Base-by-base conservation (phyloP, 192 early-diverging fungal species). In the Coemansia sp. region DNA sequence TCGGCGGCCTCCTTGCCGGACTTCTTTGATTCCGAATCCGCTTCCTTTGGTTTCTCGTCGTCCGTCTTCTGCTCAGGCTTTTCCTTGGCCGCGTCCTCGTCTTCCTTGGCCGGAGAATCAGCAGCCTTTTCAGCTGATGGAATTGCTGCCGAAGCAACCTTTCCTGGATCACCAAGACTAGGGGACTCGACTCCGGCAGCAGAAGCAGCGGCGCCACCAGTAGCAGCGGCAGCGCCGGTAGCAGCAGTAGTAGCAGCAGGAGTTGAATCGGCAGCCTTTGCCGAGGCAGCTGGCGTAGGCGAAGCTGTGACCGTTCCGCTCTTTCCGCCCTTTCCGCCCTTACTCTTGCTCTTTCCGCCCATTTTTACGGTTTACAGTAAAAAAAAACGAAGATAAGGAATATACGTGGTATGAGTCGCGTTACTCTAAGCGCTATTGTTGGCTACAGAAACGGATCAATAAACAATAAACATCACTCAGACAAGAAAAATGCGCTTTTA, bases 331-430 rank as follows among this genome's bases (percentile, higher is more conserved):
- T 75, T 75, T 33, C 60, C 59, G 46, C 59, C 61, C 61, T 75
- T 75, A 54, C 48, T 53, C 43, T 75, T 75, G 52, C 69, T 75
- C 55, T 57, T 57, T 57, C 55, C 55, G 29, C 22, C 73, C 73
- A 75, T 75, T 20, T 19, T 61, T 64, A 19, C 9, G 14, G 33
- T 7, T 59, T 48, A 40, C 42, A 49, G 49, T 52, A 25, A 6
- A 25, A 25, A 38, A 40, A 11, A 13, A 11, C 11, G 11, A 5
- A 25, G 20, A 7, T 48, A 19, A 4, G 49, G 9, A 25, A 29
- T 52, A 52, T 52, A 52, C 23, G 49, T 52, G 49, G 9, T 52
- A 52, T 20, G 23, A 52, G 22, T 25, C 22, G 49, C 19, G 17
- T 57, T 13, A 13, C 10, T 25, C 20, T 36, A n/a, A 34, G 34